Evolutionary conservation across 345 rosid genomes (phyloP), one percentile per base, ranked within the genome.

Genomic region (Linum trigynum): DNA sequence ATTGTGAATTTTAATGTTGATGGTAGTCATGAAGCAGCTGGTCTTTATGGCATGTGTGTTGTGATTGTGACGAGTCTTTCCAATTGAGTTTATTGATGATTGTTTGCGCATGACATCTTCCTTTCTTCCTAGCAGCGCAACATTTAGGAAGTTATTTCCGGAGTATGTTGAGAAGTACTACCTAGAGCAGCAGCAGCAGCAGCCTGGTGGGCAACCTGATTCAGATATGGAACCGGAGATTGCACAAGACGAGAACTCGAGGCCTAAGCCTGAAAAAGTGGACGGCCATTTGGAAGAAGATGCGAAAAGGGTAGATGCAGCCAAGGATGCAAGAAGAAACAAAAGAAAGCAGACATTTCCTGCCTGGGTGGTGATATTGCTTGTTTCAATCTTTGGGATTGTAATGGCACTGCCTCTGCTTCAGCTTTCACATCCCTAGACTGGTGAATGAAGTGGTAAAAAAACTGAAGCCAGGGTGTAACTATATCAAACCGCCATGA

Each of bases 401-500:
- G 95, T 95, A 65, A 95, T 95, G 99, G 92, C 99, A 1, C 77
- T 95, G 77, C 99, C 99, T 36, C 77, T 95, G 72, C 96, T 95
- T 66, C 97, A 95, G 71, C 91, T 87, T 70, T 91, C 8, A 15
- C 59, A 43, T 5, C 10, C 50, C 50, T 43, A 43, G 50, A 43
- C 32, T 23, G 32, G 32, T 43, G 9, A 43, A 43, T 43, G 50
- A 43, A 43, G 9, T 43, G 1, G 50, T 6, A 3, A 1, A 43
- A 43, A 3, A 43, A 43, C 32, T 23, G 32, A 23, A 23, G 32
- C 32, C 32, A 23, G 32, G 1, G 32, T 0, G 32, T 23, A 23
- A 23, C 32, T 23, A 23, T 0, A 23, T 23, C 32, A 23, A 23
- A 23, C 32, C 32, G 32, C 32, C 32, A 23, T 23, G 32, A 23